Base-by-base conservation (phyloP, 805 yeast genomes). In the Yarrowia yakushimensis region DNA sequence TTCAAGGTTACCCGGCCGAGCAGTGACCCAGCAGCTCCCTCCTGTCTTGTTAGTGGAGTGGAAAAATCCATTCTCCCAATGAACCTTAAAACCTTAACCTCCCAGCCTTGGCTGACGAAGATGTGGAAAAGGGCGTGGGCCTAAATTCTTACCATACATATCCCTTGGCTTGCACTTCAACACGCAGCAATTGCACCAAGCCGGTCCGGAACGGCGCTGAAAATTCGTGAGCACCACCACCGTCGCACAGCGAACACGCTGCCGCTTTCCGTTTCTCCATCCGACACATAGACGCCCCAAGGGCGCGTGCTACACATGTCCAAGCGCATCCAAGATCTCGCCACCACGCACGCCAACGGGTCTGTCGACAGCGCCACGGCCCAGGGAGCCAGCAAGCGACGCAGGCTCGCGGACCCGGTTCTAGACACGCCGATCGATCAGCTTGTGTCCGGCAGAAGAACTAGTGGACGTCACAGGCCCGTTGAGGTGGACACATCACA, bases 251-350 rank as follows among this genome's bases (percentile, higher is more conserved):
- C 59, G n/a, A 36, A 52, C 59, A 52, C 31, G 39, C 43, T 52
- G 59, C 33, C 33, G 59, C 33, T 7, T 11, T 17, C 43, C 23
- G 33, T 52, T 52, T 52, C 33, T 25, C 59, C 59, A 25, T n/a
- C 41, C 43, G 33, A 23, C 23, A 13, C 42, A n/a, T 22, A 52
- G 31, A n/a, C 59, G 59, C 43, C 59, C 43, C 43, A 8, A 52
- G 59, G 59, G 59, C 59, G 43, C 59, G 59, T 52, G 59, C 43
- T 30, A 34, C 57, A 20, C 59, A 52, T 52, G 59, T 36, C 59
- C 31, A 52, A 52, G 28, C 59, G 59, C 25, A 34, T 43, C 59
- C 59, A 34, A 25, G 43, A 52, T 12, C n/a, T 41, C 43, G 59
- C 59, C 59, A 52, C 59, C 59, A 18, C 59, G n/a, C 31, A 22